phyloP scores from a whole-genome alignment of 306 rosid species.

The Trifolium subterraneum region DNA sequence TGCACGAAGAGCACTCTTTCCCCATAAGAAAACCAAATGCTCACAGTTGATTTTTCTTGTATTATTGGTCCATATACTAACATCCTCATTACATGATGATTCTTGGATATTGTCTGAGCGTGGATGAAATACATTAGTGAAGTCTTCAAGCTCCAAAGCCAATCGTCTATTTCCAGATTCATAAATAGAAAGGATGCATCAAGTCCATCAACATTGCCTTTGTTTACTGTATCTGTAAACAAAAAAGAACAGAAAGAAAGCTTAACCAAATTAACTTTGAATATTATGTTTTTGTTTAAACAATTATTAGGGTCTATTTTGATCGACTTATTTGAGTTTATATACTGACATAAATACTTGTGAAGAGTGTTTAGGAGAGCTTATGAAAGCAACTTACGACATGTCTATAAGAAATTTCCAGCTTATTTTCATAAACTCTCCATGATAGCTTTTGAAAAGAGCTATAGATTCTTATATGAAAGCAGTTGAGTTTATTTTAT shows the following conservation, averaged over 20 bases:
- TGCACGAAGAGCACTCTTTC: slow-evolving; percentile 59
- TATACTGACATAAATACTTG: not conserved
- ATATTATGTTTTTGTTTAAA: not conserved
- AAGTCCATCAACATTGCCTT: slow-evolving; percentile 63
- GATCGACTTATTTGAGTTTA: too few species aligned
- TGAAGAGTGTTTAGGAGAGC: not conserved
- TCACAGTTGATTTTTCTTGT: slow-evolving; percentile 58
- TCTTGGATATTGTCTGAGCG: slow-evolving; percentile 40
- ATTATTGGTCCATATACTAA: slow-evolving; percentile 61
- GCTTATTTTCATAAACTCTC: not conserved
- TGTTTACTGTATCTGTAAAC: slow-evolving; percentile 56
- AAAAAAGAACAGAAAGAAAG: slow-evolving; percentile 15
- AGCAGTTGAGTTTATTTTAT: too few species aligned
- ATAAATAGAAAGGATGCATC: slow-evolving; percentile 66
- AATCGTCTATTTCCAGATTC: slow-evolving; percentile 41
- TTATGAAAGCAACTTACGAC: not conserved
- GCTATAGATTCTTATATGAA: not conserved
- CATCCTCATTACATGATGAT: slow-evolving; percentile 43
- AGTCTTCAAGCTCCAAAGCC: slow-evolving; percentile 50
- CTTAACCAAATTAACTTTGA: slow-evolving; percentile 14
- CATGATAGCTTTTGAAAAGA: not conserved
- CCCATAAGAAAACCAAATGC: slow-evolving; percentile 82
- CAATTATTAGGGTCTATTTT: not conserved
- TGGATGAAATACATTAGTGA: slow-evolving; percentile 51
- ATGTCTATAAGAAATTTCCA: not conserved